phyloP scores from a whole-genome alignment of 1,284 basidiomycete genomes.

The Sporisorium graminicola region DNA sequence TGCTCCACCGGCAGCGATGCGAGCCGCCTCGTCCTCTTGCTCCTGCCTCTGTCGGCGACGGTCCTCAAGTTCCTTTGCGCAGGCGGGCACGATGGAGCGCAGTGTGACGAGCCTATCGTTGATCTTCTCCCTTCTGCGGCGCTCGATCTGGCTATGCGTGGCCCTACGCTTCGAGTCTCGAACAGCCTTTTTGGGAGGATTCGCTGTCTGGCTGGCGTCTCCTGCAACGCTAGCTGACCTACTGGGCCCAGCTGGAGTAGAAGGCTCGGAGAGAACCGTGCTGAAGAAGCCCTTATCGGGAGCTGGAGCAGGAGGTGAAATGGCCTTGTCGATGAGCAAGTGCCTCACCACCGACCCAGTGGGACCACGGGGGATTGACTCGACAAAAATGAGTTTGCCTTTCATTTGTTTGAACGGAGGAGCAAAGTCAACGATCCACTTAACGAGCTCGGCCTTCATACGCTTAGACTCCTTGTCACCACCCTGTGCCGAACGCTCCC shows the following conservation, averaged over 20 bases:
- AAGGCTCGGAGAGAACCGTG: conserved; percentile 38
- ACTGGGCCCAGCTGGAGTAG: conserved; percentile 16
- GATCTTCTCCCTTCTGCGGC: conserved; percentile 68
- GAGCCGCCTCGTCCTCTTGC: conserved; percentile 53
- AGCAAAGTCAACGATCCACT: conserved; percentile 34
- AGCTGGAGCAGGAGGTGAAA: conserved; percentile 10
- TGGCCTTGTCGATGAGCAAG: conserved; percentile 39
- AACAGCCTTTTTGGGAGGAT: conserved; percentile 40
- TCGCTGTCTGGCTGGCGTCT: background rate
- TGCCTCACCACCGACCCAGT: conserved; percentile 17
- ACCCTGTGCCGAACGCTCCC: conserved; percentile 36
- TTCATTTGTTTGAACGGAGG: conserved; percentile 43
- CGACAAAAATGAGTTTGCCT: conserved; percentile 40
- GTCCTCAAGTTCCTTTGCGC: conserved; percentile 58
- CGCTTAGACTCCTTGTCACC: conserved; percentile 49
- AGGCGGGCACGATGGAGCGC: conserved; percentile 64
- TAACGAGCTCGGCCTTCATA: conserved; percentile 46
- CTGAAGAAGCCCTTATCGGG: conserved; percentile 52
- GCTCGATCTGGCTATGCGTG: conserved; percentile 67
- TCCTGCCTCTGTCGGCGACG: conserved; percentile 49
- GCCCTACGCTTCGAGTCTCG: conserved; percentile 60
- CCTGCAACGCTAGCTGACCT: conserved; percentile 3
- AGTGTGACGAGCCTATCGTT: conserved; percentile 67
- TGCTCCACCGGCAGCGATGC: conserved; percentile 46
- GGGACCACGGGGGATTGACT: conserved; percentile 31